A percentile compares a stretch with the other conserved stretches of the same genome.
These are phyloP conservation scores for Yarrowia sp. DNA, from an alignment of 805 yeast species.

Conservation along the genomic window DNA sequence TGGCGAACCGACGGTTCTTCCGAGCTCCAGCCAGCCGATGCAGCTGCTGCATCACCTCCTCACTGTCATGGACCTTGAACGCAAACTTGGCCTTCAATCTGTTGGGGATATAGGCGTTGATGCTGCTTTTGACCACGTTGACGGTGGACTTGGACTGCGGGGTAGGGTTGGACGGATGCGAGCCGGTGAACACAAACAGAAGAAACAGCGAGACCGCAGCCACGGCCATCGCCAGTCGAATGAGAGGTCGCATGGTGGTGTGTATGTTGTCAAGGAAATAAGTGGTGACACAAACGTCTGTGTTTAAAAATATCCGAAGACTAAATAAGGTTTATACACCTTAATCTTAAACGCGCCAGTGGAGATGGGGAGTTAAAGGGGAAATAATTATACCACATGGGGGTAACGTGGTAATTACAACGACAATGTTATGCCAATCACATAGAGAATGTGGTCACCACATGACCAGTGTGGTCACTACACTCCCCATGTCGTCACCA, in stretches of 20 bases:
- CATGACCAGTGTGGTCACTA: too few relatives aligned
- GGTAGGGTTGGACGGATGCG: slow-evolving; percentile 4
- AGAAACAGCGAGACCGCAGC: not conserved
- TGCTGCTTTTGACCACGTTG: slow-evolving; percentile 24
- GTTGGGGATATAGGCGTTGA: slow-evolving; percentile 37
- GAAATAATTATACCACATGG: too few relatives aligned
- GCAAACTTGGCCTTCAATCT: slow-evolving; percentile 39
- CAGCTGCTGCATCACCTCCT: not conserved
- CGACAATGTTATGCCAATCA: too few relatives aligned
- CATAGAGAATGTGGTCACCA: too few relatives aligned
- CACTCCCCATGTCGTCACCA: not conserved
- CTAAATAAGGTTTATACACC: not conserved
- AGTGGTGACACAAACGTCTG: too few relatives aligned
- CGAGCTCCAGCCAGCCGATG: not conserved
- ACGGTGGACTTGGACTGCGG: slow-evolving; percentile 7
- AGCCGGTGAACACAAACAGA: slow-evolving; percentile 1
- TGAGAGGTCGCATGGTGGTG: slow-evolving; percentile 20
- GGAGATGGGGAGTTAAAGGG: not conserved
- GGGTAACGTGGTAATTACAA: too few relatives aligned
- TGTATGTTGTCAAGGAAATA: not conserved
- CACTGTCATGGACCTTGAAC: slow-evolving; percentile 30
- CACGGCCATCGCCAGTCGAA: slow-evolving; percentile 24
- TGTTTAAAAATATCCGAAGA: too few relatives aligned
- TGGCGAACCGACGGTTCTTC: slow-evolving; percentile 40
- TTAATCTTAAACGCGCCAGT: not conserved